Evolutionary conservation across 2,329 filamentous ascomycete species (phyloP), one percentile per base, ranked within the genome.

Genomic region (Alternaria infectoria): DNA sequence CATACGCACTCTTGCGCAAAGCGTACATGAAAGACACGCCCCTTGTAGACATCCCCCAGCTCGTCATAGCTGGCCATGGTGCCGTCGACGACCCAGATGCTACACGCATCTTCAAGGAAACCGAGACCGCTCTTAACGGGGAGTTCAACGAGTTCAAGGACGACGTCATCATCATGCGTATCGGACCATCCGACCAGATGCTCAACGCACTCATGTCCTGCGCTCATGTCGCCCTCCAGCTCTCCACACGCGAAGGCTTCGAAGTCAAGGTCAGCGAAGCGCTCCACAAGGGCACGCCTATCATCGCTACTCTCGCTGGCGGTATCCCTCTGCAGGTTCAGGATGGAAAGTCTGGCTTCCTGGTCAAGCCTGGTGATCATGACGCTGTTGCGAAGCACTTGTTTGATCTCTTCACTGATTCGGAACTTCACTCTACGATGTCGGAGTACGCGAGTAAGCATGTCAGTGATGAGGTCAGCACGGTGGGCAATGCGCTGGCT

Each of bases 221-320:
- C 54, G 89, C 91, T 1, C 87, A 90, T 60, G 87, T 93, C 8
- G 90, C 90, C 1, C 85, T 96, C 8, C 92, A 96, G 78, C 87
- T 96, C 6, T 94, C 91, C 3, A 93, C 90, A 0, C 87, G 91
- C 36, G 92, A 96, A 76, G 92, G 92, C 0, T 96, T 96, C 71
- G 92, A 96, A 79, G 90, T 96, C 71, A 96, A 96, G 80, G 91
- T 96, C 6, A 93, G 90, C 0, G 93, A 96, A 79, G 92, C 91
- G 1, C 84, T 95, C 21, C 92, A 94, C 74, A 92, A 93, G 47
- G 92, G 92, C 13, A 88, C 90, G 3, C 92, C 92, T 1, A 86
- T 93, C 71, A 93, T 96, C 66, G 91, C 90, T 4, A 92, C 90
- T 1, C 84, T 85, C 19, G 89, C 90, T 2, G 92, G 92, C n/a